phyloP scores from a whole-genome alignment of 306 rosid genomes.

The Carpinus fangiana region DNA sequence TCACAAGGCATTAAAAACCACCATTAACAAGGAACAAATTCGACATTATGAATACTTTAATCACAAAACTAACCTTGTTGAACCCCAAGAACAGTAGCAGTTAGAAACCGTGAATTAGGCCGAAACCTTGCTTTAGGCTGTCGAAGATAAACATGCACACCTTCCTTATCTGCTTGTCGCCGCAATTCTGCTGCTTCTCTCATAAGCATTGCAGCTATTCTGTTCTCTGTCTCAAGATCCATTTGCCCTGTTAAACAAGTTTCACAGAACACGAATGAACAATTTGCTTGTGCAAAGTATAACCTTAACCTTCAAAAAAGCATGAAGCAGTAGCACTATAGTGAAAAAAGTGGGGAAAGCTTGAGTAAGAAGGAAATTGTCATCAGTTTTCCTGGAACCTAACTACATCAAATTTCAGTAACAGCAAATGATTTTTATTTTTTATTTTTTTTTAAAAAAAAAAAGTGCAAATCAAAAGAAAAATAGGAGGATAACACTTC shows the following conservation, averaged over 20 bases:
- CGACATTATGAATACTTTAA: not conserved
- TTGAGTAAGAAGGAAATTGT: not conserved
- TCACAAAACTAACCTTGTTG: slow-evolving; percentile 67
- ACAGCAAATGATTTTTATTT: not conserved
- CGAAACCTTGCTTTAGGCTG: slow-evolving; percentile 61
- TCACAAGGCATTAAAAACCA: not conserved
- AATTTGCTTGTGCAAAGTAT: not conserved
- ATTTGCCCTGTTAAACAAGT: slow-evolving; percentile 33
- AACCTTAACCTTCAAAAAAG: not conserved
- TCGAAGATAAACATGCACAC: slow-evolving; percentile 68
- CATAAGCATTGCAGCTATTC: slow-evolving; percentile 83
- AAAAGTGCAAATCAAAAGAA: not conserved
- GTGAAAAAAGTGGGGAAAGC: not conserved
- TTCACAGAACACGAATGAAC: not conserved
- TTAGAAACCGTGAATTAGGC: slow-evolving; percentile 87
- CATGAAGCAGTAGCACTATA: slow-evolving; percentile 2
- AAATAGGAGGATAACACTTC: not conserved
- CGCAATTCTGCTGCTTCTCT: slow-evolving; percentile 88
- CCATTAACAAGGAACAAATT: not conserved
- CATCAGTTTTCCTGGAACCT: not conserved
- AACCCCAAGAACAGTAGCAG: slow-evolving; percentile 94
- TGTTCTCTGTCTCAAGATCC: slow-evolving; percentile 90
- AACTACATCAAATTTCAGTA: not conserved
- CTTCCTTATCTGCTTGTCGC: slow-evolving; percentile 81
- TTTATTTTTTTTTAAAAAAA: not conserved